Percentiles rank a stretch among this genome's conserved stretches.
Evolutionary conservation across 495 filamentous ascomycete genomes (phyloP).

Genomic region (Chlorociboria aeruginascens): DNA sequence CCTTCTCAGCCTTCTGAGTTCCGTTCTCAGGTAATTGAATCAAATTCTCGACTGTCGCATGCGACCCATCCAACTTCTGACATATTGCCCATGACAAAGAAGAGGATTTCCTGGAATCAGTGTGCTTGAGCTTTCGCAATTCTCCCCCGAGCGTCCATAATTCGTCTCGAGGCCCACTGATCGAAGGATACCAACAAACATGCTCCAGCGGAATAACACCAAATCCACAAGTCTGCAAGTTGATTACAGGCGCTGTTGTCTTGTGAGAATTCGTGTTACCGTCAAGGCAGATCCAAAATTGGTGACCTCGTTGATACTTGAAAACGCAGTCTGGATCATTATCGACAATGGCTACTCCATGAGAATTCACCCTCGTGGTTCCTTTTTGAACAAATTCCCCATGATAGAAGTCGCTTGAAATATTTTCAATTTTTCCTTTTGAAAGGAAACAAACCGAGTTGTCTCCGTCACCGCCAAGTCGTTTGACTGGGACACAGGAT

Average conservation of each 20-base stretch:
- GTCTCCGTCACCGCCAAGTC: conserved; percentile 14
- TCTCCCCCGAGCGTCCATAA: conserved; percentile 24
- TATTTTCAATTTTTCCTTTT: conserved; percentile 17
- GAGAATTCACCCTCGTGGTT: conserved; percentile 3
- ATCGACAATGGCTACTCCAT: conserved; percentile 13
- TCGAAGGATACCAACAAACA: conserved; percentile 24
- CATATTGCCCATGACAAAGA: conserved; percentile 8
- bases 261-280: neutral
- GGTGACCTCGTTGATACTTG: conserved; percentile 10
- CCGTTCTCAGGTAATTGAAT: conserved; percentile 2
- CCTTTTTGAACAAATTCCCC: conserved; percentile 1
- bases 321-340: neutral
- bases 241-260: conserved; percentile 17
- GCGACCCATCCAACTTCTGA: conserved; percentile 1
- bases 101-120: conserved; percentile 1
- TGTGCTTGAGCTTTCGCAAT: conserved; percentile 8
- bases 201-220: conserved; percentile 11
- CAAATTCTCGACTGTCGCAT: neutral
- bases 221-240: conserved; percentile 17
- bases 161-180: conserved; percentile 12
- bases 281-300: conserved; percentile 16
- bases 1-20: neutral
- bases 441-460: conserved; percentile 21
- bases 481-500: conserved; percentile 20
- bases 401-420: conserved; percentile 6